A percentile compares a stretch with the other conserved stretches of the same genome.
phyloP scores from a whole-genome alignment of 306 rosid species.

The Acmispon strigosus region DNA sequence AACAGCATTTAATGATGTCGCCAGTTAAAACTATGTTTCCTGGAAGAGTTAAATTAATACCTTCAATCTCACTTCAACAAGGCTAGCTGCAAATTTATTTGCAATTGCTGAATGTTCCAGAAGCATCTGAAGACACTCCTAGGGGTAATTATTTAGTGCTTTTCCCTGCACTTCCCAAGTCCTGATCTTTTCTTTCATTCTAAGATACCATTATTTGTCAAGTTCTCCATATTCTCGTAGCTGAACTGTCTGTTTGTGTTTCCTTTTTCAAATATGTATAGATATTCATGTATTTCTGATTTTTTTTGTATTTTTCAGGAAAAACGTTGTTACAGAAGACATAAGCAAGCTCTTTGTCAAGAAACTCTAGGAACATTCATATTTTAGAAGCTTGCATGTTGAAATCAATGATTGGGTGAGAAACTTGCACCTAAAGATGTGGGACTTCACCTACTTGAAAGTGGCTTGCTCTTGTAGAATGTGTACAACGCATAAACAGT shows the following conservation, averaged over 20 bases:
- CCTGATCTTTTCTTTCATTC: not conserved
- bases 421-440: constrained; percentile 16
- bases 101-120: not conserved
- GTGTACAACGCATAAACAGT: constrained; percentile 10
- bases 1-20: too few species aligned
- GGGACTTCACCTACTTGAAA: not conserved
- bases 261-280: not conserved
- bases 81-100: too few species aligned
- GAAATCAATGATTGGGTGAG: constrained; percentile 5
- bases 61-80: too few species aligned
- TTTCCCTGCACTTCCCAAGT: not conserved
- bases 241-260: not conserved
- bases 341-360: constrained; percentile 80
- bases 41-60: too few species aligned
- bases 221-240: not conserved
- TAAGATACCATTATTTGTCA: not conserved
- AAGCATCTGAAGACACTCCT: not conserved
- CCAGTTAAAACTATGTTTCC: too few species aligned
- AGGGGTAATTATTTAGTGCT: not conserved
- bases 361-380: constrained; percentile 38
- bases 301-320: constrained; percentile 51
- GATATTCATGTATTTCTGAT: constrained; percentile 15
- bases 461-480: constrained; percentile 29
- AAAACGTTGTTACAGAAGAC: constrained; percentile 90
- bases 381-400: constrained; percentile 19